phyloP scores from a whole-genome alignment of 2,329 filamentous ascomycete species.

The Talaromyces sp. region DNA sequence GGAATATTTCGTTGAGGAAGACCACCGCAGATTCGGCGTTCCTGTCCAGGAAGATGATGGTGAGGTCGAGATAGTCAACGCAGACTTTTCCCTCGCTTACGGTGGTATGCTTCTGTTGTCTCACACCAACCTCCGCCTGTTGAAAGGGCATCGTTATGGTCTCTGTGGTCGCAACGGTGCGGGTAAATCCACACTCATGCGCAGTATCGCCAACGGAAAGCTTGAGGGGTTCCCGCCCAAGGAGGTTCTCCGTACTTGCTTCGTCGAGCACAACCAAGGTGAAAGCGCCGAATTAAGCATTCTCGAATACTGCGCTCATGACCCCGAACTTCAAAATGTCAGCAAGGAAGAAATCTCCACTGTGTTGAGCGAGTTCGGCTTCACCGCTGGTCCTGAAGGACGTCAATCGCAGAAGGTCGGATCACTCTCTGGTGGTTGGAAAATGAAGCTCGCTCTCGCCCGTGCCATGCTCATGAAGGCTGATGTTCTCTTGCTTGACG shows the following conservation, averaged over 20 bases:
- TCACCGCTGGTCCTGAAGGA: slow-evolving; percentile 83
- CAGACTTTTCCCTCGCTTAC: slow-evolving; percentile 94
- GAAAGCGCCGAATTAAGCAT: slow-evolving; percentile 97
- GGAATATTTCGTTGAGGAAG: slow-evolving; percentile 74
- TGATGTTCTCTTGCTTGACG: slow-evolving; percentile 94
- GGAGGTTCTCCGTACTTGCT: slow-evolving; percentile 90
- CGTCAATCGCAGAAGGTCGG: slow-evolving; percentile 87
- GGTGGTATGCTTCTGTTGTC: slow-evolving; percentile 95
- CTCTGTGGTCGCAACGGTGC: slow-evolving; percentile 96
- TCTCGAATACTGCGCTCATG: slow-evolving; percentile 85
- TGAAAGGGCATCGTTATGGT: slow-evolving; percentile 96
- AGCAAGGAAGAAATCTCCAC: slow-evolving; percentile 75
- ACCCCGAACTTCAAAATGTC: slow-evolving; percentile 77
- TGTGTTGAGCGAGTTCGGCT: slow-evolving; percentile 88
- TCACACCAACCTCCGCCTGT: slow-evolving; percentile 87
- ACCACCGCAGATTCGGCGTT: slow-evolving; percentile 79
- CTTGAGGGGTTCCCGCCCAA: slow-evolving; percentile 93
- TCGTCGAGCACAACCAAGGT: slow-evolving; percentile 98
- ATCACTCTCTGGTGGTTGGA: slow-evolving; percentile 96
- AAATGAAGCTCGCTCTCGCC: slow-evolving; percentile 98
- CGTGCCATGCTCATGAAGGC: slow-evolving; percentile 94
- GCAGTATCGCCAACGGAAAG: slow-evolving; percentile 91
- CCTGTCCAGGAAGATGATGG: slow-evolving; percentile 85
- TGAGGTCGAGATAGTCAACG: slow-evolving; percentile 94
- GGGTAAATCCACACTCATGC: slow-evolving; percentile 99